Conservation (phyloP, 108 stramenopile genomes). For the Stephanodiscus triporus region DNA sequence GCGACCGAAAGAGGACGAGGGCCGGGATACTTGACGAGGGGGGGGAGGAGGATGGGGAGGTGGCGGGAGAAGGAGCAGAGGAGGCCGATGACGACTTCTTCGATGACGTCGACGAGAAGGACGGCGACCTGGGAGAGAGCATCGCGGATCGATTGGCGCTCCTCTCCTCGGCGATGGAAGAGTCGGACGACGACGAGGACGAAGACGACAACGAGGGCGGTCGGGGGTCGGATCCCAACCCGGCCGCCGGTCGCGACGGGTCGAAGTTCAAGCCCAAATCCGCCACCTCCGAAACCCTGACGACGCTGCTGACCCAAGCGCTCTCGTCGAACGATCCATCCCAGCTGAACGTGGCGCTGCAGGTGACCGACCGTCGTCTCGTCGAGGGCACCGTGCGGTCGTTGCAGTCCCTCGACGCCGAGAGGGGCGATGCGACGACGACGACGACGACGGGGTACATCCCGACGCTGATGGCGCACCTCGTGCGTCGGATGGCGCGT, state of each 20-base stretch:
- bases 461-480: slow-evolving; percentile 47
- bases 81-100: slow-evolving; percentile 27
- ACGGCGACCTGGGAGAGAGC: slow-evolving; percentile 33
- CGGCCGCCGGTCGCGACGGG: neutral
- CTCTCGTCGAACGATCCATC: slow-evolving; percentile 49
- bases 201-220: slow-evolving; percentile 15
- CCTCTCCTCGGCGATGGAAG: slow-evolving; percentile 55
- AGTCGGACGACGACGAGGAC: slow-evolving; percentile 33
- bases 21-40: no score
- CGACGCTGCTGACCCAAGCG: slow-evolving; percentile 50
- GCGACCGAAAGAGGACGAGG: slow-evolving; percentile 5
- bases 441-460: slow-evolving; percentile 17
- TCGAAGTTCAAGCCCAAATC: slow-evolving; percentile 45
- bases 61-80: slow-evolving; percentile 12
- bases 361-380: slow-evolving; percentile 37
- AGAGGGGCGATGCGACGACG: slow-evolving; percentile 16
- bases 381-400: slow-evolving; percentile 37
- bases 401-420: slow-evolving; percentile 41
- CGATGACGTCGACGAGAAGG: slow-evolving; percentile 21
- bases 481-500: slow-evolving; percentile 50
- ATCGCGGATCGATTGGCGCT: slow-evolving; percentile 54
- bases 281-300: slow-evolving; percentile 50
- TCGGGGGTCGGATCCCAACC: no score
- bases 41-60: slow-evolving; percentile 15
- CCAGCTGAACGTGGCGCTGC: slow-evolving; percentile 49